These are phyloP conservation scores for Aschersonia sp. DNA, from an alignment of 2,329 filamentous ascomycete genomes.

Conservation along the genomic window DNA sequence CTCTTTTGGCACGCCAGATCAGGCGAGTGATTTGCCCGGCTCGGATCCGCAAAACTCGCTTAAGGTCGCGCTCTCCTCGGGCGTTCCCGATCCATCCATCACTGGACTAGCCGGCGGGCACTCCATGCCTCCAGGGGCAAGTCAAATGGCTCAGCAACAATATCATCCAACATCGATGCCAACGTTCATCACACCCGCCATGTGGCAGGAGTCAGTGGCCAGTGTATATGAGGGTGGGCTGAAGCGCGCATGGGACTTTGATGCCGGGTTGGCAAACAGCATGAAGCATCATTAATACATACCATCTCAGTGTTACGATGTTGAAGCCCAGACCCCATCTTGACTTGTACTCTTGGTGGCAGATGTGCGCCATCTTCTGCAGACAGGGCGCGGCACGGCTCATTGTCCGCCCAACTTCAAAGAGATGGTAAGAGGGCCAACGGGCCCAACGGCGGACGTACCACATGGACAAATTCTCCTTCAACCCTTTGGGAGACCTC, in stretches of 20 bases:
- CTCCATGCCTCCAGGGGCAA: conserved; percentile 27
- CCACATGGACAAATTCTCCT: no score
- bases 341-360: background rate
- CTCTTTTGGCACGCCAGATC: conserved; percentile 63
- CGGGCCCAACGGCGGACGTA: no score
- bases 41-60: conserved; percentile 25
- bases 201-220: conserved; percentile 61
- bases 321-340: background rate
- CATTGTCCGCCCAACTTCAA: no score
- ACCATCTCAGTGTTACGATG: background rate
- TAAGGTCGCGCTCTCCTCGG: conserved; percentile 28
- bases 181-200: conserved; percentile 51
- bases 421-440: no score
- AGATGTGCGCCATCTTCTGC: no score
- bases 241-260: conserved; percentile 48
- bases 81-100: conserved; percentile 34
- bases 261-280: conserved; percentile 14
- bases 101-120: conserved; percentile 34
- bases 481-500: no score
- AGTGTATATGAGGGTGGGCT: conserved; percentile 52
- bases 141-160: conserved; percentile 32
- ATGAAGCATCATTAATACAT: conserved; percentile 14
- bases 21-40: conserved; percentile 12
- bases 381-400: no score
- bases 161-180: conserved; percentile 38